Evolutionary conservation across 495 filamentous ascomycete species (phyloP).

Genomic region (Neurospora terricola): DNA sequence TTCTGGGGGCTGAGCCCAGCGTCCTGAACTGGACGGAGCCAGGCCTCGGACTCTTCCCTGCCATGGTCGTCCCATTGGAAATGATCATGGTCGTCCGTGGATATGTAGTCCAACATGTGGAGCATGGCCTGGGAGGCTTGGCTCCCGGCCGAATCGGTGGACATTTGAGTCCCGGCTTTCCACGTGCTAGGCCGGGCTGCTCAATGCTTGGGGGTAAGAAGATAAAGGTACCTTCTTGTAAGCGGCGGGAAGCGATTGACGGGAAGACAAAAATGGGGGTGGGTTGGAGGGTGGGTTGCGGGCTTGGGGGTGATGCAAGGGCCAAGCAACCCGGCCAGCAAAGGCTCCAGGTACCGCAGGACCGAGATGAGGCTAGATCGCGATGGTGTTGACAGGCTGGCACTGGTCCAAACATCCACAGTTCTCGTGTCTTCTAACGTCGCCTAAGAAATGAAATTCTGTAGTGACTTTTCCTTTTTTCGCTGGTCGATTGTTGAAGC

Average conservation of each 20-base stretch:
- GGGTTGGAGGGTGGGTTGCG: neutral
- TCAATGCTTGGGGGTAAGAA: neutral
- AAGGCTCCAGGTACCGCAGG: neutral
- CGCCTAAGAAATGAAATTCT: neutral
- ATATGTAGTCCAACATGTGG: conserved; percentile 15
- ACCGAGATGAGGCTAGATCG: neutral
- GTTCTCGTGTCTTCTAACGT: neutral
- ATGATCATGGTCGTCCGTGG: conserved; percentile 8
- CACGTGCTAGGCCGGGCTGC: neutral
- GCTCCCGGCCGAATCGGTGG: conserved; percentile 12
- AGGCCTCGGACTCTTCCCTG: conserved; percentile 12
- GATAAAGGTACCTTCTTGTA: neutral
- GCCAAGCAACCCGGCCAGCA: neutral
- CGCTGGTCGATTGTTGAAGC: neutral
- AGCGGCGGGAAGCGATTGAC: neutral
- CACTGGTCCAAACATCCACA: neutral
- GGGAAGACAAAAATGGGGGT: neutral
- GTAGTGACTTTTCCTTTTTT: neutral
- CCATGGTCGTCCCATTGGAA: conserved; percentile 19
- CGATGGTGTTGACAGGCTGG: neutral
- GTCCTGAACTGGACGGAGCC: conserved; percentile 14
- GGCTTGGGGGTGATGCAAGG: neutral
- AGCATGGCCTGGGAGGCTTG: conserved; percentile 12
- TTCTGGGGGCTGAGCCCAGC: conserved; percentile 15
- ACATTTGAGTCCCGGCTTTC: conserved; percentile 4